Evolutionary conservation across 164 flowering plant species (phyloP).

Genomic region (Pachysandra terminalis): DNA sequence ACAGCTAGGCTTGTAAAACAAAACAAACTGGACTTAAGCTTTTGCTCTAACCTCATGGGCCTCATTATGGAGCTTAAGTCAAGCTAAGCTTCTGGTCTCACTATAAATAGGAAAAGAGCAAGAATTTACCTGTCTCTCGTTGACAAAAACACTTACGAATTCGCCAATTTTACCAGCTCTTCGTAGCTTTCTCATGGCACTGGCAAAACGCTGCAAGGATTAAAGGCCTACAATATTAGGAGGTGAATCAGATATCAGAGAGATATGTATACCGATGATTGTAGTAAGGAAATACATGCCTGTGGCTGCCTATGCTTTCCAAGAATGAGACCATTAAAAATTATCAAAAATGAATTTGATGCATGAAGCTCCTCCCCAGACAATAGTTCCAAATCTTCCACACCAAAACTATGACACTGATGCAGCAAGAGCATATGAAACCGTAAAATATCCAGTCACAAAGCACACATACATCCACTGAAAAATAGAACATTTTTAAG

Average conservation of each 20-base stretch:
- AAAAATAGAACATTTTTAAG: neutral
- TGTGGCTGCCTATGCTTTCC: slow-evolving; percentile 87
- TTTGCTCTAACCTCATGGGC: no score
- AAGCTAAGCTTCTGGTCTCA: no score
- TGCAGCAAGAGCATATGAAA: slow-evolving; percentile 4
- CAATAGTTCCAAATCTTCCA: slow-evolving; percentile 68
- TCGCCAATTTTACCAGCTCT: slow-evolving; percentile 91
- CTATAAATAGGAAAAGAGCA: neutral
- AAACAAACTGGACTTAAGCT: no score
- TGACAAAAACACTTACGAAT: slow-evolving; percentile 82
- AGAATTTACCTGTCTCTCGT: slow-evolving; percentile 77
- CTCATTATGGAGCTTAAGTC: no score
- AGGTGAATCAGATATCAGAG: no score
- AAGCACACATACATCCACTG: neutral
- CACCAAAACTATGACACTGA: slow-evolving; percentile 78
- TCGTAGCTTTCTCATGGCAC: slow-evolving; percentile 70
- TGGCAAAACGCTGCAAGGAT: slow-evolving; percentile 54
- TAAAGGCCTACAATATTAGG: neutral
- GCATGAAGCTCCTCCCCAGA: slow-evolving; percentile 91
- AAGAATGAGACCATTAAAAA: slow-evolving; percentile 86
- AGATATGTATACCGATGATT: neutral
- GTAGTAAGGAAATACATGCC: slow-evolving; percentile 31
- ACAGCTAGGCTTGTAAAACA: no score
- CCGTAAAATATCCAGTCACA: neutral
- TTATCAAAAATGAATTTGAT: slow-evolving; percentile 68